phyloP scores from a whole-genome alignment of 352 stramenopile genomes.

The Pythium phragmitis region DNA sequence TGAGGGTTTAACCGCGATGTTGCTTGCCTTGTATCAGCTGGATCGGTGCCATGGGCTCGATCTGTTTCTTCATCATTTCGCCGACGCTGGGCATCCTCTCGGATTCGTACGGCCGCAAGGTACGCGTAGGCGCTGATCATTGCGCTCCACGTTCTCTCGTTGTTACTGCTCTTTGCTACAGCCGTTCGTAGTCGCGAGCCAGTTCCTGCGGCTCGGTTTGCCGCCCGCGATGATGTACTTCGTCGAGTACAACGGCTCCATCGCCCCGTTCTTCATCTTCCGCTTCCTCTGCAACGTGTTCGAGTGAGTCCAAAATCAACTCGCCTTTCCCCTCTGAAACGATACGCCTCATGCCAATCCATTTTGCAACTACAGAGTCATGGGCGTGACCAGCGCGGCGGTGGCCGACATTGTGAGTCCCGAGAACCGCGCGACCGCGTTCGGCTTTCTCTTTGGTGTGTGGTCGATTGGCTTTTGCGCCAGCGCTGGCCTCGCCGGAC shows the following conservation, averaged over 20 bases:
- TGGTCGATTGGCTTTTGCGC: slow-evolving; percentile 61
- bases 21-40: slow-evolving; percentile 24
- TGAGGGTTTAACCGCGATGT: not conserved
- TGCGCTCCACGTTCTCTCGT: not conserved
- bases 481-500: slow-evolving; percentile 47
- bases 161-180: slow-evolving; percentile 15
- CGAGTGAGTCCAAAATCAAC: slow-evolving; percentile 31
- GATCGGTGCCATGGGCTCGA: slow-evolving; percentile 58
- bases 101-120: slow-evolving; percentile 75
- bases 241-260: slow-evolving; percentile 49
- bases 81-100: slow-evolving; percentile 78
- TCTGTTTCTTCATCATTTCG: slow-evolving; percentile 67
- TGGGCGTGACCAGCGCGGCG: slow-evolving; percentile 56
- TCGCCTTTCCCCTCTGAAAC: not conserved
- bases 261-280: slow-evolving; percentile 62
- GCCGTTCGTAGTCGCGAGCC: slow-evolving; percentile 71
- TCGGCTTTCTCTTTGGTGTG: slow-evolving; percentile 58
- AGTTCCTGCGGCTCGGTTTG: slow-evolving; percentile 53
- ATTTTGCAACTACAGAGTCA: slow-evolving; percentile 30
- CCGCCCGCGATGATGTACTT: slow-evolving; percentile 78
- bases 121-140: slow-evolving; percentile 16
- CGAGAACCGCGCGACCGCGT: slow-evolving; percentile 55
- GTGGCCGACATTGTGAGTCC: slow-evolving; percentile 63
- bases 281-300: slow-evolving; percentile 59
- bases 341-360: not conserved